phyloP scores from a whole-genome alignment of 768 basidiomycete genomes.

The Tricholomella constricta region DNA sequence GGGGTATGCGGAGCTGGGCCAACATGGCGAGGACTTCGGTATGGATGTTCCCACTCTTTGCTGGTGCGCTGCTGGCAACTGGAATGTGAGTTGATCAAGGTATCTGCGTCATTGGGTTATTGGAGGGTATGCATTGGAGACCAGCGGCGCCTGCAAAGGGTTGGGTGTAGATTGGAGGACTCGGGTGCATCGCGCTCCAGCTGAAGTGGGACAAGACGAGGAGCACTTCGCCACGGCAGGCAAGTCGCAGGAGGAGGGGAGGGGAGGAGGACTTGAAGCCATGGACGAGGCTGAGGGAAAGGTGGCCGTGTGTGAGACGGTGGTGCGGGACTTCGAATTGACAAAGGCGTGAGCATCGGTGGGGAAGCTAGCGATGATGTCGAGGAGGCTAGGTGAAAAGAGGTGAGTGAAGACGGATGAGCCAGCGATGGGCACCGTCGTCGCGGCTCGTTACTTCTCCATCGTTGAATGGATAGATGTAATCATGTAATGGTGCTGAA shows the following conservation, averaged over 20 bases:
- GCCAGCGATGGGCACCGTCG: slow-evolving; percentile 38
- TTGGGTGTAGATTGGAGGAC: not conserved
- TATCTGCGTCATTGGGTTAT: slow-evolving; percentile 73
- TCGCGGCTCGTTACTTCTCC: too few species aligned
- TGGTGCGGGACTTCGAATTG: slow-evolving; percentile 60
- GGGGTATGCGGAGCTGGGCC: slow-evolving; percentile 45
- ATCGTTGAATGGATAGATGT: too few species aligned
- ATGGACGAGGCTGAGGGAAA: slow-evolving; percentile 57
- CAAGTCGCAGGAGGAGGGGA: slow-evolving; percentile 32
- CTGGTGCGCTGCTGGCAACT: slow-evolving; percentile 64
- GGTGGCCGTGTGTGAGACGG: slow-evolving; percentile 56
- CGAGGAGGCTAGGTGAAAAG: slow-evolving; percentile 37
- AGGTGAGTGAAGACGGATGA: slow-evolving; percentile 53
- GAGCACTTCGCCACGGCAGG: slow-evolving; percentile 54
- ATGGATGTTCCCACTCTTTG: slow-evolving; percentile 58
- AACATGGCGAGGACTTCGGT: slow-evolving; percentile 64
- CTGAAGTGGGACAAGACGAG: slow-evolving; percentile 67
- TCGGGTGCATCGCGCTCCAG: slow-evolving; percentile 32
- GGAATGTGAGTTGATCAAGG: slow-evolving; percentile 63
- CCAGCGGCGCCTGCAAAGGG: slow-evolving; percentile 63
- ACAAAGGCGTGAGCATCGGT: slow-evolving; percentile 57
- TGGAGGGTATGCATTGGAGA: slow-evolving; percentile 69
- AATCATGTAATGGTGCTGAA: too few species aligned
- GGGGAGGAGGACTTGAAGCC: slow-evolving; percentile 59
- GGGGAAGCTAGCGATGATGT: slow-evolving; percentile 43